Base-by-base conservation (phyloP, 2,329 filamentous ascomycete species). In the Lasiodiplodia theobromae region DNA sequence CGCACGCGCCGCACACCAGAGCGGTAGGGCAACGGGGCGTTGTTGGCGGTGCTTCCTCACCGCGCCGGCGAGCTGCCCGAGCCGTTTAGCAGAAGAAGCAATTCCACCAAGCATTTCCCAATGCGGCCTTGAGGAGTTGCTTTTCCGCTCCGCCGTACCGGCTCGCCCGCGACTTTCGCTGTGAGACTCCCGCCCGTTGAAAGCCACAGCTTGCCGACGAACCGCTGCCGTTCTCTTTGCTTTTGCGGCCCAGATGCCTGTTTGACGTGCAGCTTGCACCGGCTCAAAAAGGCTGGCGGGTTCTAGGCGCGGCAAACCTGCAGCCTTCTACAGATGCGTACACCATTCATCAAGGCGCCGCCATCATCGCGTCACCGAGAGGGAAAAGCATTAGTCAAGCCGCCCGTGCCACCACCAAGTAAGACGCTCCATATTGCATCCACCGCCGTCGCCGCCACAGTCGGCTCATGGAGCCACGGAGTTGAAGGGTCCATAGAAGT, bases 381-480 rank as follows among this genome's bases (percentile, higher is more conserved):
- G 58, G 44, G 51, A 64, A 64, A 64, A 52, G 60, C 14, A 64
- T 28, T 38, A 52, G 31, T 64, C 60, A 64, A 64, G 21, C 40
- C 40, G 25, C 25, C 47, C 58, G 40, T 49, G 28, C 58, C 21
- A 34, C 37, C n/a, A 28, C 12, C 10, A 44, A 28, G 44, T 52
- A 64, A 64, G 60, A 64, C 60, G 31, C 28, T 64, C 60, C n/a
- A 64, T 52, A 52, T 64, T 64, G n/a, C 40, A 5, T n/a, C 31
- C 18, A n/a, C 60, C 47, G 47, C 31, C 44, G 47, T 31, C 60
- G 47, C 8, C 47, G 60, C 60, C 60, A 64, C 60, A 21, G 47
- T 64, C 47, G 51, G 60, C 44, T 52, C 23, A 52, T 52, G 60
- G 60, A 28, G 40, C 58, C 40, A 37, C 14, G 18, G 58, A 64